Evolutionary conservation across 1,284 basidiomycete genomes (phyloP).

Genomic region (Ceratobasidium theobromae): DNA sequence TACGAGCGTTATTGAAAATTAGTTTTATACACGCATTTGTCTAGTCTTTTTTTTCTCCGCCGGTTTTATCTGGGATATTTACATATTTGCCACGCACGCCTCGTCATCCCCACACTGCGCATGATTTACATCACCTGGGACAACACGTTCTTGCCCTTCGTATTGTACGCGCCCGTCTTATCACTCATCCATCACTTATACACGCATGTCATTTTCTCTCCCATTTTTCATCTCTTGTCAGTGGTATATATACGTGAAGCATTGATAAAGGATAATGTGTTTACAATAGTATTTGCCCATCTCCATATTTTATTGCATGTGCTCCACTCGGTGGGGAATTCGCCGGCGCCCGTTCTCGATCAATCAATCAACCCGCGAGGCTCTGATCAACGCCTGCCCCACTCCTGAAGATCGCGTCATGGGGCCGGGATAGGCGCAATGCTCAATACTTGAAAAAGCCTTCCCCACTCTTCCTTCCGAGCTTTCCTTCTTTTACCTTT

Average conservation of each 20-base stretch:
- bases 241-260: background rate
- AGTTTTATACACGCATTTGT: background rate
- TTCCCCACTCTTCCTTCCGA: slow-evolving; percentile 54
- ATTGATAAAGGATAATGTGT: background rate
- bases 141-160: slow-evolving; percentile 14
- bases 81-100: background rate
- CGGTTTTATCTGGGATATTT: background rate
- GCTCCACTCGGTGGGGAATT: no score
- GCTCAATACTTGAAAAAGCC: slow-evolving; percentile 48
- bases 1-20: no score
- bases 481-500: slow-evolving; percentile 53
- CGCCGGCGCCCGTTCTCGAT: no score
- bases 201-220: no score
- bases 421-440: background rate
- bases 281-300: background rate
- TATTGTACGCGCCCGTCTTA: slow-evolving; percentile 16
- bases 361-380: no score
- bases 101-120: background rate
- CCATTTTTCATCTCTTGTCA: background rate
- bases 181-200: background rate
- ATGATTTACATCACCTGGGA: slow-evolving; percentile 26
- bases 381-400: background rate
- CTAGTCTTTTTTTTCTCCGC: background rate
- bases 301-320: no score
- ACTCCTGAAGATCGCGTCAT: background rate